Percentiles rank a stretch among this genome's conserved stretches.
phyloP scores from a whole-genome alignment of 164 flowering plant species.

The Santalum album region DNA sequence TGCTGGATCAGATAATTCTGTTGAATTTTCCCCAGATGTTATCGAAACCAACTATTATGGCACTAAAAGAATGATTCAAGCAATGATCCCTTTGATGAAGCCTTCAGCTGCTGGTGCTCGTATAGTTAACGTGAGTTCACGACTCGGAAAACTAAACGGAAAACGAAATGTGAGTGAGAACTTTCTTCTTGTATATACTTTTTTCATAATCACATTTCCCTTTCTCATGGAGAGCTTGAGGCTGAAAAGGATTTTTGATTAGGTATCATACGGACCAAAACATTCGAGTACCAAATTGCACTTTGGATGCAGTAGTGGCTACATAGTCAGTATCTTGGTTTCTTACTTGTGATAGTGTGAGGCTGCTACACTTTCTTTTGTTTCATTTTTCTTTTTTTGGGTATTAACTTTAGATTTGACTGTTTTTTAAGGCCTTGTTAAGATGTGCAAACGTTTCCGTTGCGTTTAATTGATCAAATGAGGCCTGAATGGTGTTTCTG shows the following conservation, averaged over 20 bases:
- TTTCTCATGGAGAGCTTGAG: too few relatives aligned
- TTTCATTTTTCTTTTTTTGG: neutral
- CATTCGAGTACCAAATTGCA: too few relatives aligned
- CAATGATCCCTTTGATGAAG: conserved; percentile 65
- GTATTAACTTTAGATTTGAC: neutral
- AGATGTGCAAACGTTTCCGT: neutral
- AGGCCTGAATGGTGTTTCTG: too few relatives aligned
- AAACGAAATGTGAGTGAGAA: conserved; percentile 58
- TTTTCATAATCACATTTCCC: neutral
- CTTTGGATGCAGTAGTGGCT: too few relatives aligned
- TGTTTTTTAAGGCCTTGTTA: neutral
- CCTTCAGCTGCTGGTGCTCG: conserved; percentile 54
- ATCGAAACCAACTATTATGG: conserved; percentile 71
- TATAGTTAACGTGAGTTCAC: conserved; percentile 74
- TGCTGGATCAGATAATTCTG: conserved; percentile 73
- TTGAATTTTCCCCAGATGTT: conserved; percentile 58
- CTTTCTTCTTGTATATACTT: neutral
- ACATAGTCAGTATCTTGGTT: too few relatives aligned
- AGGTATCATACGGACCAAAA: too few relatives aligned
- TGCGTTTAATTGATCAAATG: too few relatives aligned
- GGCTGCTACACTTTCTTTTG: too few relatives aligned
- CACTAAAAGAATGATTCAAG: conserved; percentile 45
- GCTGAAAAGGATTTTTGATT: too few relatives aligned
- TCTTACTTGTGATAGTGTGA: too few relatives aligned
- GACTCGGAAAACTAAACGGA: conserved; percentile 76